Percentiles rank a stretch among this genome's conserved stretches.
Conservation (phyloP, 2,329 filamentous ascomycete genomes). For the Paecilomyces dactylethromorphus region DNA sequence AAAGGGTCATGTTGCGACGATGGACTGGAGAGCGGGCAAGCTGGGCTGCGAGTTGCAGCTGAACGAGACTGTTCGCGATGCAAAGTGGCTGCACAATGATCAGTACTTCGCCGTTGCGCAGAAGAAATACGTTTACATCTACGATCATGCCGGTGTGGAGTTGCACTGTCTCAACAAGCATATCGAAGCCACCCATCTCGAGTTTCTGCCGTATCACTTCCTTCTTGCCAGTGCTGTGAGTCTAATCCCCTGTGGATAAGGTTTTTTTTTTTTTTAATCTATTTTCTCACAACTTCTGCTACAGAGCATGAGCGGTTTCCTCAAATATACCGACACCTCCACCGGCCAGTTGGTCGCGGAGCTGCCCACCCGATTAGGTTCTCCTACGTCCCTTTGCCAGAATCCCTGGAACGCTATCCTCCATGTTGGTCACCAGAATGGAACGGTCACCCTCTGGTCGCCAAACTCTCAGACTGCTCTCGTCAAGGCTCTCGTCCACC, state of each 20-base stretch:
- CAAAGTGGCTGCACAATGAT: slow-evolving; percentile 89
- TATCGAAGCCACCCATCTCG: slow-evolving; percentile 84
- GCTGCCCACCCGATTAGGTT: slow-evolving; percentile 75
- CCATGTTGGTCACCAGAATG: slow-evolving; percentile 91
- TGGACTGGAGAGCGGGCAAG: slow-evolving; percentile 93
- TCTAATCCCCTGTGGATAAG: slow-evolving; percentile 12
- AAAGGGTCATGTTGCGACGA: slow-evolving; percentile 91
- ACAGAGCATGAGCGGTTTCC: slow-evolving; percentile 68
- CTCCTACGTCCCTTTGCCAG: slow-evolving; percentile 74
- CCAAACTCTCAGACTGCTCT: slow-evolving; percentile 81
- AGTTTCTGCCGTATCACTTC: slow-evolving; percentile 95
- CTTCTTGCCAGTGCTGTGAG: slow-evolving; percentile 77
- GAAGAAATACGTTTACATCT: slow-evolving; percentile 96
- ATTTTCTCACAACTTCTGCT: slow-evolving; percentile 10
- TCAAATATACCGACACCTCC: slow-evolving; percentile 93
- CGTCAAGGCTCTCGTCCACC: slow-evolving; percentile 85
- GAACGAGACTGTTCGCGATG: slow-evolving; percentile 82
- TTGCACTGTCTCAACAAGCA: slow-evolving; percentile 87
- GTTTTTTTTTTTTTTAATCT: neutral
- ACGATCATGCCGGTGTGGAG: slow-evolving; percentile 85
- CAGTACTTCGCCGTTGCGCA: slow-evolving; percentile 91
- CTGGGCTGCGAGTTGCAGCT: slow-evolving; percentile 87
- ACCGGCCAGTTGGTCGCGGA: slow-evolving; percentile 86
- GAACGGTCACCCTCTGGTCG: slow-evolving; percentile 90
- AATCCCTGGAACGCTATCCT: slow-evolving; percentile 91